Evolutionary conservation across 495 filamentous ascomycete genomes (phyloP).

Genomic region (Penicillium lividum): DNA sequence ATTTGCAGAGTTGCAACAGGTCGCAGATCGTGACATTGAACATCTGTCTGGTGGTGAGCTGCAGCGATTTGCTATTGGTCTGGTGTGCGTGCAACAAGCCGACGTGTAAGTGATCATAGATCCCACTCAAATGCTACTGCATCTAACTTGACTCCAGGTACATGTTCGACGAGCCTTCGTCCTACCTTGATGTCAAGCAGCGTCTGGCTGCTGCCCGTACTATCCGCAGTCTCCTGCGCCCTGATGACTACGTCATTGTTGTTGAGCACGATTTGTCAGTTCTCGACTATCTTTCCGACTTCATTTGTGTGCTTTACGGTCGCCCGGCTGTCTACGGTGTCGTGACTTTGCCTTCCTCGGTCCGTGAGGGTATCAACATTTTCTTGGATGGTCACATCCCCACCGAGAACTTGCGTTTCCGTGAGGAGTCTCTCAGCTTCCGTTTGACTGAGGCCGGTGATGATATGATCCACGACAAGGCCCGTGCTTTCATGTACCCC

Average conservation of each 20-base stretch:
- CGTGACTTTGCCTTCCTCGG: conserved; percentile 92
- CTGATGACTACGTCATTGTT: conserved; percentile 94
- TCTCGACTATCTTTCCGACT: conserved; percentile 96
- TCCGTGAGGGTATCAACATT: conserved; percentile 99
- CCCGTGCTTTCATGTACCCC: conserved; percentile 82
- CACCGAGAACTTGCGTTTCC: conserved; percentile 97
- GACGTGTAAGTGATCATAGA: conserved; percentile 68
- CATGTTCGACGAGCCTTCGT: conserved; percentile 99
- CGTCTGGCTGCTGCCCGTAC: conserved; percentile 88
- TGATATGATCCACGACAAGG: conserved; percentile 84
- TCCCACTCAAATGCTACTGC: not conserved
- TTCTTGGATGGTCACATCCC: conserved; percentile 98
- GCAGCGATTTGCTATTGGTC: conserved; percentile 94
- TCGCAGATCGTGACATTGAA: conserved; percentile 83
- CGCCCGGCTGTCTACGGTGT: conserved; percentile 96
- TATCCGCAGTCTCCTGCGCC: conserved; percentile 83
- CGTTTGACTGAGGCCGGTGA: conserved; percentile 90
- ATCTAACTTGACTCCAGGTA: conserved; percentile 55
- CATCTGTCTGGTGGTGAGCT: conserved; percentile 95
- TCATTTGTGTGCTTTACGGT: conserved; percentile 95
- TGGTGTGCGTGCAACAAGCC: conserved; percentile 92
- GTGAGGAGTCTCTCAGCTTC: conserved; percentile 95
- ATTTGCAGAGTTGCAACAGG: conserved; percentile 72
- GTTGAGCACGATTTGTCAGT: conserved; percentile 99
- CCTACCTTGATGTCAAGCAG: conserved; percentile 98